A percentile compares a stretch with the other conserved stretches of the same genome.
These are phyloP conservation scores for Entomortierella chlamydospora DNA, from an alignment of 192 early-diverging fungal species.

Conservation along the genomic window DNA sequence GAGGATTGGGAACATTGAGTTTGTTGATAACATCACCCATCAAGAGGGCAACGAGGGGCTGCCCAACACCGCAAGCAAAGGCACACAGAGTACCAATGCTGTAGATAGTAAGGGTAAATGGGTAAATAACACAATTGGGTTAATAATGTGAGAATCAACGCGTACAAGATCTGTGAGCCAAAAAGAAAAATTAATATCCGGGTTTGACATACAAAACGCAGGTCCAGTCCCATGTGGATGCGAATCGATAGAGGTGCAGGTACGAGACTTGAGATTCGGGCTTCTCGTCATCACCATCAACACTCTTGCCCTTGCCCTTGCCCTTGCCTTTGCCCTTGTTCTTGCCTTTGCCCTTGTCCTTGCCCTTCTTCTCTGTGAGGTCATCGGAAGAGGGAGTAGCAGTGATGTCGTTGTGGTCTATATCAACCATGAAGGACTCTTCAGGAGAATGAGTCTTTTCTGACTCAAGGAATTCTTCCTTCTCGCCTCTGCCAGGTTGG, in stretches of 20 bases:
- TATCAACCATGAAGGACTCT: conserved; percentile 4
- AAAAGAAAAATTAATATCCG: not conserved
- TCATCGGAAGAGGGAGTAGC: conserved; percentile 23
- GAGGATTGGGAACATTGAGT: conserved; percentile 57
- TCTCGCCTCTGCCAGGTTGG: not conserved
- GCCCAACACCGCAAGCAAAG: conserved; percentile 33
- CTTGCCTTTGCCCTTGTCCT: conserved; percentile 26
- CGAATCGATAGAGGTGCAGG: conserved; percentile 76
- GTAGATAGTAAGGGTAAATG: conserved; percentile 7
- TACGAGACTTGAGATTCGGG: conserved; percentile 64
- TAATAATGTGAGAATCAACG: not conserved
- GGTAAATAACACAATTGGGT: not conserved
- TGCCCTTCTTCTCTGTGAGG: conserved; percentile 17
- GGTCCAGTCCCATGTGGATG: conserved; percentile 65
- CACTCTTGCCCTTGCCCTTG: conserved; percentile 24
- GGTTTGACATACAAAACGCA: conserved; percentile 57
- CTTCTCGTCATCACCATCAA: conserved; percentile 49
- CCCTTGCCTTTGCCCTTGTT: conserved; percentile 18
- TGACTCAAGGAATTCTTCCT: conserved; percentile 10
- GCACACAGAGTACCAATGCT: conserved; percentile 42
- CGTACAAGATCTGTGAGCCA: no score
- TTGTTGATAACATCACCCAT: conserved; percentile 66
- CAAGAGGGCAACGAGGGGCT: conserved; percentile 37
- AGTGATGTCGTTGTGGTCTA: conserved; percentile 20
- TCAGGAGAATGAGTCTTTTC: not conserved